Evolutionary conservation across 176 grass and related monocot genomes (phyloP), one percentile per base, ranked within the genome.

Genomic region (Hyparrhenia diplandra): DNA sequence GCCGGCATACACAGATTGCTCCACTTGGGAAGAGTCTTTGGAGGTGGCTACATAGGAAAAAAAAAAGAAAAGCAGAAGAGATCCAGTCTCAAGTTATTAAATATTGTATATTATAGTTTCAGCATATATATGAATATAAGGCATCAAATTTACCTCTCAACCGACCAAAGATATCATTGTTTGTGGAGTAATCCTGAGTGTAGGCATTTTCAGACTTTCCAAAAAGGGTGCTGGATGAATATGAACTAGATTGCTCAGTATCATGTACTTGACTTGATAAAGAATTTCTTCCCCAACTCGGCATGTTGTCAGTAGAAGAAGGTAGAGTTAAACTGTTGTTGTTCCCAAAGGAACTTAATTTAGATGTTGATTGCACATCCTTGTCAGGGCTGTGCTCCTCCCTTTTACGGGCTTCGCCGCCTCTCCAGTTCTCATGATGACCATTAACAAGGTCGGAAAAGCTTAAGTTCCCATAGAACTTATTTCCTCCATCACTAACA

Each of bases 361-460:
- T 73, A 73, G 73, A 86, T 82, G 80, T 62, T 75, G 58, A 28
- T 55, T 65, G 49, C 13, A 21, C 49, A 45, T 90, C 74, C 32
- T 86, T 90, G 31, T 69, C 83, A 64, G 82, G 58, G 81, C 64
- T 47, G 23, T 16, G 13, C 16, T 89, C 83, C 20, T 67, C 82
- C 32, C 57, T 86, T 86, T 65, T 24, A 52, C 4, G 64, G 30
- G 49, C 69, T 80, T 8, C 57, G 24, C 85, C 80, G 2, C 88
- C 83, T 84, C 85, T 94, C 91, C 63, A 90, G 27, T 90, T 81
- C 54, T 99, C 88, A 69, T 94, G 85, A 82, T 92, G 94, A 69
- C 97, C 97, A 93, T 96, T 99, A 80, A 87, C 84, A 69, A 94
- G 78, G 31, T 89, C 84, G 7, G 93, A 83, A 45, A 74, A 89